Conservation (phyloP, 768 basidiomycete genomes). For the Amanita phalloides region DNA sequence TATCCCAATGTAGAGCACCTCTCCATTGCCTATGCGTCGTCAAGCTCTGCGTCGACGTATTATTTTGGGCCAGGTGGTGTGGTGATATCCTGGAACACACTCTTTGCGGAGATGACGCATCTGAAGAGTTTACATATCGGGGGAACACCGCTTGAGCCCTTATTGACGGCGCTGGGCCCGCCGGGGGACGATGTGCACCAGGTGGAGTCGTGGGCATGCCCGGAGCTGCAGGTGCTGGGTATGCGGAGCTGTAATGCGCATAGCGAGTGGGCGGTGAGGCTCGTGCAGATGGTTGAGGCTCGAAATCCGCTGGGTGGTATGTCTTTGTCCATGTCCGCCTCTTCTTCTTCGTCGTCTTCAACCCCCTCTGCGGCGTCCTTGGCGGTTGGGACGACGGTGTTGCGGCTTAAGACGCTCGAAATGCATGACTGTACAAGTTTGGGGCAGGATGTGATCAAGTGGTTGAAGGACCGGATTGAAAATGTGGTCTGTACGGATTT, state of each 20-base stretch:
- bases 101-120: slow-evolving; percentile 47
- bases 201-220: slow-evolving; percentile 47
- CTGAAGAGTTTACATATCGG: slow-evolving; percentile 55
- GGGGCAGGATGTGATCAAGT: slow-evolving; percentile 59
- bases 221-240: slow-evolving; percentile 45
- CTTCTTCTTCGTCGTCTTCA: background rate
- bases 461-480: slow-evolving; percentile 52
- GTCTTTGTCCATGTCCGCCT: slow-evolving; percentile 9
- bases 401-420: slow-evolving; percentile 46
- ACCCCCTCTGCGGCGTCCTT: background rate
- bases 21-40: slow-evolving; percentile 45
- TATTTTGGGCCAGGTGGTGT: slow-evolving; percentile 52
- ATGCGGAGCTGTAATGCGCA: slow-evolving; percentile 59
- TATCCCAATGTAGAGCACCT: slow-evolving; percentile 48
- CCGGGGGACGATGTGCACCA: slow-evolving; percentile 46
- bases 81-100: slow-evolving; percentile 52
- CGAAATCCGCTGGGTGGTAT: slow-evolving; percentile 46
- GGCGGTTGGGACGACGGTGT: slow-evolving; percentile 20
- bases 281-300: slow-evolving; percentile 63
- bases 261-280: slow-evolving; percentile 51
- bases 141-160: slow-evolving; percentile 52
- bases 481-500: slow-evolving; percentile 56
- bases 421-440: slow-evolving; percentile 56
- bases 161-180: slow-evolving; percentile 44
- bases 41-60: slow-evolving; percentile 18